Percentiles rank a stretch among this genome's conserved stretches.
These are phyloP conservation scores for Malus sylvestris DNA, from an alignment of 306 rosid species.

Conservation along the genomic window DNA sequence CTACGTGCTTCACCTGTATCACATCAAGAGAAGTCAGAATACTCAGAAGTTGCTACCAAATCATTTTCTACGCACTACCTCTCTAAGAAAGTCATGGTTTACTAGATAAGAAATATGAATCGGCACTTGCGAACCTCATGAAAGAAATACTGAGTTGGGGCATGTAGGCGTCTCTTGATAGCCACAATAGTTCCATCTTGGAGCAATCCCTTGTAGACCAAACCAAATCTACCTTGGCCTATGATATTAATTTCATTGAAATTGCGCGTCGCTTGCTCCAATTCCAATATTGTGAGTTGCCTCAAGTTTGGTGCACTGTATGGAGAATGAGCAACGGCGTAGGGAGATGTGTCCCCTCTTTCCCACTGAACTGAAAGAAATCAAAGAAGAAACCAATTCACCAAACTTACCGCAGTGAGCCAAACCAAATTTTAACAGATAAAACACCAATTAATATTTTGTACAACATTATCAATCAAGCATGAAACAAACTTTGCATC, in stretches of 20 bases:
- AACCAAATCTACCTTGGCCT: slow-evolving; percentile 66
- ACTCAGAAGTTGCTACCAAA: neutral
- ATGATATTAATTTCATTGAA: slow-evolving; percentile 46
- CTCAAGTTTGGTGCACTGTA: slow-evolving; percentile 30
- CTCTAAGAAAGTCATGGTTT: neutral
- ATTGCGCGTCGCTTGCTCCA: slow-evolving; percentile 54
- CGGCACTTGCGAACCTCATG: slow-evolving; percentile 33
- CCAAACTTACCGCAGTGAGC: neutral
- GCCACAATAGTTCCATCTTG: slow-evolving; percentile 72
- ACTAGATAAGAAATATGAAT: neutral
- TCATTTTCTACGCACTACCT: neutral
- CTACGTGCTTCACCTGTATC: slow-evolving; percentile 47
- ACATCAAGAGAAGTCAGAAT: neutral
- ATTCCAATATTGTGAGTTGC: slow-evolving; percentile 38
- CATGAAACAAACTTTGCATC: neutral
- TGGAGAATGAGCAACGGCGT: slow-evolving; percentile 27
- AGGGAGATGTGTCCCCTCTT: slow-evolving; percentile 31
- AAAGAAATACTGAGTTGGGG: slow-evolving; percentile 35
- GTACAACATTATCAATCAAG: neutral
- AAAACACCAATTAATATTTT: neutral
- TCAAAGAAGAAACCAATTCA: neutral
- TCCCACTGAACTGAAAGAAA: slow-evolving; percentile 46
- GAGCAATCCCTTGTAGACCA: slow-evolving; percentile 64
- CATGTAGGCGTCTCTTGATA: slow-evolving; percentile 46
- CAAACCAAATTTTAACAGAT: neutral